Conservation (phyloP, 257 asterid genomes). For the Nicotiana tomentosiformis region DNA sequence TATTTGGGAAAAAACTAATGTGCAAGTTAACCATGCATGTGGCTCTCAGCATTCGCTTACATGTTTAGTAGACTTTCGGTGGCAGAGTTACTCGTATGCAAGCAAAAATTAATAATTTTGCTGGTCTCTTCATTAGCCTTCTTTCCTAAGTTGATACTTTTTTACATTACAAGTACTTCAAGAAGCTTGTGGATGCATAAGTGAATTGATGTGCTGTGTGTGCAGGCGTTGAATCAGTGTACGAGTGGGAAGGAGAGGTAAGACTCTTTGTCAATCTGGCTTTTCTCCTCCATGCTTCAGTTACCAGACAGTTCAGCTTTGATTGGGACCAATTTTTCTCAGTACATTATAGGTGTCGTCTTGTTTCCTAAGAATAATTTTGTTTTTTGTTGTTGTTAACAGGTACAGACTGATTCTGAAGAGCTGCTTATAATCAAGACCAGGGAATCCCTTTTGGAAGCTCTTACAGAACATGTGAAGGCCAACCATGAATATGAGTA, state of each 20-base stretch:
- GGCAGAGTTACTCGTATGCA: background rate
- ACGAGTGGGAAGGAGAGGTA: conserved; percentile 97
- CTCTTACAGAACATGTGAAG: conserved; percentile 79
- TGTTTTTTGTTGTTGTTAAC: conserved; percentile 11
- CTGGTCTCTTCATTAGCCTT: background rate
- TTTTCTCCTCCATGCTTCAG: no score
- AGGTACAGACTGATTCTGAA: conserved; percentile 88
- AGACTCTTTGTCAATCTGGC: background rate
- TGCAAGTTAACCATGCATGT: background rate
- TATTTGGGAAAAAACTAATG: background rate
- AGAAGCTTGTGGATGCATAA: background rate
- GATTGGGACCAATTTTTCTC: background rate
- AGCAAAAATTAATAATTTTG: background rate
- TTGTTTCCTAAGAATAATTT: background rate
- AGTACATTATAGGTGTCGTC: no score
- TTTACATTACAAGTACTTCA: background rate
- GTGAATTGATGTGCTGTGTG: background rate
- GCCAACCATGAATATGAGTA: conserved; percentile 93
- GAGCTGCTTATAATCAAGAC: conserved; percentile 95
- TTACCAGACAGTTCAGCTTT: background rate
- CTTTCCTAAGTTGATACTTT: background rate
- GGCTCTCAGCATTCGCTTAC: background rate
- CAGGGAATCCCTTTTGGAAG: conserved; percentile 78
- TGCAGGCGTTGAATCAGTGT: conserved; percentile 84
- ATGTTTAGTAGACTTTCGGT: background rate